Base-by-base conservation (phyloP, 768 basidiomycete genomes). In the Suillus spraguei region DNA sequence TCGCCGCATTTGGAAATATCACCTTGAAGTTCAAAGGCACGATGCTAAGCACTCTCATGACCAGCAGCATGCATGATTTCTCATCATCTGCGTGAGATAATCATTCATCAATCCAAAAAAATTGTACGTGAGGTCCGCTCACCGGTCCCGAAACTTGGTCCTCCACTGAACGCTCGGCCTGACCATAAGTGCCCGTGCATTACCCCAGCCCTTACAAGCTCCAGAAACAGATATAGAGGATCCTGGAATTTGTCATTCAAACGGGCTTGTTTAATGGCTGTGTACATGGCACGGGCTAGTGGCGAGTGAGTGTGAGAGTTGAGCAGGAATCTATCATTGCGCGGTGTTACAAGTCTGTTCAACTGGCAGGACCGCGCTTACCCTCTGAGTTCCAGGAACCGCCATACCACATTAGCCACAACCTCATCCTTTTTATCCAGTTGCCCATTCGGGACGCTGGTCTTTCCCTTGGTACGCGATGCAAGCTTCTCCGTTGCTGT, bases 171-270 rank as follows among this genome's bases (percentile, higher is more conserved):
- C 0, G 91, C 90, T 52, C 90, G 84, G 44, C 86, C 87, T 60
- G 91, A 91, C 92, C 93, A 98, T 60, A 93, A 78, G 71, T 95
- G 90, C 0, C 95, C 95, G 71, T 98, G 96, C 86, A 98, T 91
- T 28, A 97, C 96, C 2, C 95, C 95, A n/a, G 95, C 95, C 69
- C 96, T 85, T 66, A 97, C 90, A 28, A 99, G 85, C 78, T 99
- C 97, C 74, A 99, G 82, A 77, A 97, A 95, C 72, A 99, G 78
- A 75, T 95, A 99, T 1, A 99, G 80, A 3, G 97, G 86, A 76
- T 99, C 97, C 75, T 99, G 97, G 83, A 99, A 98, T 79, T 97
- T 97, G 82, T 99, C 97, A 74, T 96, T 97, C 69, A 98, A 77
- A 44, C 92, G 87, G 7, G 92, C 87, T 39, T 81, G 82, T 67